These are phyloP conservation scores for Eimeria necatrix DNA, from an alignment of 169 alveolate species.

Conservation along the genomic window DNA sequence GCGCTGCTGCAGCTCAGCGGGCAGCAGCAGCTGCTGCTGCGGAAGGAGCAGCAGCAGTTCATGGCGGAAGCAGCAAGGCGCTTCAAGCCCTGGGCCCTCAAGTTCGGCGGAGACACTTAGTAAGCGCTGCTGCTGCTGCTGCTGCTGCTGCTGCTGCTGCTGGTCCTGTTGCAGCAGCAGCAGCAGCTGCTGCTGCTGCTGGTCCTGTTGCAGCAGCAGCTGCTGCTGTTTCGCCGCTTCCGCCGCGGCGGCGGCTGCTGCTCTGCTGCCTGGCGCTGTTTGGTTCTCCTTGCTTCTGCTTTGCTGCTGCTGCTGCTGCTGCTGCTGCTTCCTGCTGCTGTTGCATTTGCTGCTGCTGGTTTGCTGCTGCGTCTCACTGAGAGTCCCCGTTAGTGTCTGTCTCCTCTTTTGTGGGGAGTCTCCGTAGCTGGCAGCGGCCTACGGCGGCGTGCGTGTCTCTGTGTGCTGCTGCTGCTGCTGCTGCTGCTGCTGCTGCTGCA, in stretches of 20 bases:
- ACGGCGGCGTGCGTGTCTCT: neutral
- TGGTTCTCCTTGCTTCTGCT: neutral
- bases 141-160: constrained; percentile 38
- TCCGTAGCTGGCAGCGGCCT: constrained; percentile 8
- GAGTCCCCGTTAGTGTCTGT: no score
- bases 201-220: neutral
- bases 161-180: neutral
- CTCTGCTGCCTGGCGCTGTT: neutral
- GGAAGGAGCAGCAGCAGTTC: neutral
- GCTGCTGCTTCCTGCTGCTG: neutral
- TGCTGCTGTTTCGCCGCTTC: neutral
- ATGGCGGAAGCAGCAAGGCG: neutral
- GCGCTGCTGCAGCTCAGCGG: constrained; percentile 28
- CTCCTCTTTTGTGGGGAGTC: neutral
- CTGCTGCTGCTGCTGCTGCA: neutral
- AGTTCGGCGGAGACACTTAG: neutral
- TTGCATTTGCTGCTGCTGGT: neutral
- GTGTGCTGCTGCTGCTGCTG: neutral
- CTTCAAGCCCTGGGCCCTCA: neutral
- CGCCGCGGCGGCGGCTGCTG: neutral
- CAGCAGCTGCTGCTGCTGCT: neutral
- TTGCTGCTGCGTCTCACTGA: no score
- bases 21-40: constrained; percentile 14
- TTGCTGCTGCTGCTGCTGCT: constrained; percentile 12
- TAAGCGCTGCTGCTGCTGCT: neutral